Conservation (phyloP, 2,329 filamentous ascomycete genomes). For the Penicillium sp. region DNA sequence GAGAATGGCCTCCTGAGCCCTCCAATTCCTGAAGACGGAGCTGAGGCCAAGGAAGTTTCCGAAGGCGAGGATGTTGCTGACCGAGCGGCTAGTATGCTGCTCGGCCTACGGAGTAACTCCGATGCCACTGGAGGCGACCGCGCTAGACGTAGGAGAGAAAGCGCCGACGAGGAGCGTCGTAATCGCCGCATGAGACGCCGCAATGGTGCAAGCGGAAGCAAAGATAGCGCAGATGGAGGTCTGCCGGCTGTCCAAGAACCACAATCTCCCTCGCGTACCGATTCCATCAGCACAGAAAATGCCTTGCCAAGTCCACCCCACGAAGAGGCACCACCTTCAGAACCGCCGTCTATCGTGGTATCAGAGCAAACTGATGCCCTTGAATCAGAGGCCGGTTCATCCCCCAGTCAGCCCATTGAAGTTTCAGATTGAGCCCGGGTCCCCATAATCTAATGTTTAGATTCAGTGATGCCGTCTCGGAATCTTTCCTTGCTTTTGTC, state of each 20-base stretch:
- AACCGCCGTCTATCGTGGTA: slow-evolving; percentile 37
- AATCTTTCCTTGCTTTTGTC: slow-evolving; percentile 18
- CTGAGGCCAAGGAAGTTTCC: slow-evolving; percentile 37
- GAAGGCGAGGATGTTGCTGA: slow-evolving; percentile 75
- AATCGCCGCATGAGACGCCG: slow-evolving; percentile 65
- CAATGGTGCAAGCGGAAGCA: slow-evolving; percentile 48
- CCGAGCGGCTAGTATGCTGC: slow-evolving; percentile 76
- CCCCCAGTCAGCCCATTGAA: slow-evolving; percentile 24
- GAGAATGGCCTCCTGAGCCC: slow-evolving; percentile 52
- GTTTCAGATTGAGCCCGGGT: slow-evolving; percentile 21
- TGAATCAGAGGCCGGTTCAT: slow-evolving; percentile 19
- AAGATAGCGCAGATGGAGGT: slow-evolving; percentile 35
- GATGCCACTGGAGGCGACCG: slow-evolving; percentile 54
- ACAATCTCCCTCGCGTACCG: slow-evolving; percentile 27
- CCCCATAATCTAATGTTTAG: slow-evolving; percentile 35
- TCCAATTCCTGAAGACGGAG: slow-evolving; percentile 35
- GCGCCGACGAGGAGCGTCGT: slow-evolving; percentile 74
- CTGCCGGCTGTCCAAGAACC: slow-evolving; percentile 35
- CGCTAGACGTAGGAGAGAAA: slow-evolving; percentile 67
- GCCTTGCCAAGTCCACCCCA: slow-evolving; percentile 21
- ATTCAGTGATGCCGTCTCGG: slow-evolving; percentile 29
- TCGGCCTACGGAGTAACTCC: slow-evolving; percentile 69
- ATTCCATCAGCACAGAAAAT: slow-evolving; percentile 18
- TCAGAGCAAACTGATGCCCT: slow-evolving; percentile 30
- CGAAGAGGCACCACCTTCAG: slow-evolving; percentile 24